These are phyloP conservation scores for Leccinum griseonigrum DNA, from an alignment of 1,284 basidiomycete genomes.

Conservation along the genomic window DNA sequence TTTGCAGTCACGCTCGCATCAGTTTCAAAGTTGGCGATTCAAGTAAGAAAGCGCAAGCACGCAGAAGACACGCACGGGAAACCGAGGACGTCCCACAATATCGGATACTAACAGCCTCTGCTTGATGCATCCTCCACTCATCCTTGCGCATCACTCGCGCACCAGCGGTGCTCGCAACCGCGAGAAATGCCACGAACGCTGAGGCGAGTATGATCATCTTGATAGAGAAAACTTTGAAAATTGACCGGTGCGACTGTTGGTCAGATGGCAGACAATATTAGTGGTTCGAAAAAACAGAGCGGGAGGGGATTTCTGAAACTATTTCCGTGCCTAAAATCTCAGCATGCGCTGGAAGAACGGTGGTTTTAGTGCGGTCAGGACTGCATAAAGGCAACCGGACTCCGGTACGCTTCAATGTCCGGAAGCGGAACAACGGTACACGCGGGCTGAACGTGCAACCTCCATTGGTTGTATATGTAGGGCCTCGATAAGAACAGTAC, in stretches of 20 bases:
- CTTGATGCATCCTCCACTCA: conserved; percentile 15
- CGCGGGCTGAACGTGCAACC: neutral
- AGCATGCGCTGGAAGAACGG: neutral
- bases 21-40: neutral
- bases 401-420: too few relatives aligned
- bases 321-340: neutral
- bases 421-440: conserved; percentile 6
- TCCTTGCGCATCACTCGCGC: neutral
- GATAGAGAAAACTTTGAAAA: neutral
- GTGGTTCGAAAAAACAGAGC: neutral
- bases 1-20: neutral
- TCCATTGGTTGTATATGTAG: neutral
- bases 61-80: neutral
- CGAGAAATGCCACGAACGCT: neutral
- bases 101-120: conserved; percentile 41
- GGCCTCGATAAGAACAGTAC: neutral
- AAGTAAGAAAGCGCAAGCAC: neutral
- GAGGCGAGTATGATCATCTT: neutral
- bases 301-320: neutral
- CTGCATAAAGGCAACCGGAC: neutral
- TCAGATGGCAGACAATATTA: neutral
- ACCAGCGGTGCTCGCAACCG: neutral
- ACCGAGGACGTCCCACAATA: neutral
- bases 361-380: neutral
- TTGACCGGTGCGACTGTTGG: neutral